Percentiles rank a stretch among this genome's conserved stretches.
Conservation (phyloP, 352 stramenopile genomes). For the Phytophthora colocasiae region DNA sequence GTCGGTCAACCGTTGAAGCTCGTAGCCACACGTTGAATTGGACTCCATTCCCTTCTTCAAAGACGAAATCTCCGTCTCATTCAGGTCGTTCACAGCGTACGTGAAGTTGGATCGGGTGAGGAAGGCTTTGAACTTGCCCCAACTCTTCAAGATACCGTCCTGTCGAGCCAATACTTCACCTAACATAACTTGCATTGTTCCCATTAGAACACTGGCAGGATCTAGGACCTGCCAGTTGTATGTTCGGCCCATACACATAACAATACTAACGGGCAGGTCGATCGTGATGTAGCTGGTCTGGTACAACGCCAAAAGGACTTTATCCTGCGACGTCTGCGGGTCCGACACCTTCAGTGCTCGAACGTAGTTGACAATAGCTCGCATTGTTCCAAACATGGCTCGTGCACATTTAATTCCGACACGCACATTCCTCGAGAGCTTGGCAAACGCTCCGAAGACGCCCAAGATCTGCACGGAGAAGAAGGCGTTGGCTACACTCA, state of each 20-base stretch:
- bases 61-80: slow-evolving; percentile 45
- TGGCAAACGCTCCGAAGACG: slow-evolving; percentile 40
- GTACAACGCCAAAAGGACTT: slow-evolving; percentile 38
- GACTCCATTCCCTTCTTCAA: slow-evolving; percentile 42
- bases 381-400: slow-evolving; percentile 37
- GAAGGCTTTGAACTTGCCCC: slow-evolving; percentile 38
- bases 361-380: slow-evolving; percentile 44
- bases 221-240: slow-evolving; percentile 37
- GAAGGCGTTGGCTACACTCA: slow-evolving; percentile 36
- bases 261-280: slow-evolving; percentile 40
- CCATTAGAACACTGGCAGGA: slow-evolving; percentile 32
- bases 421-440: slow-evolving; percentile 20
- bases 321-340: slow-evolving; percentile 22
- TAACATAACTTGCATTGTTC: slow-evolving; percentile 30
- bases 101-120: slow-evolving; percentile 36
- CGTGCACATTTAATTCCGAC: slow-evolving; percentile 32
- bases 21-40: slow-evolving; percentile 43
- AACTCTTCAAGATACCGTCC: slow-evolving; percentile 27
- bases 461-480: slow-evolving; percentile 39
- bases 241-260: slow-evolving; percentile 33
- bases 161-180: slow-evolving; percentile 32
- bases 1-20: slow-evolving; percentile 43
- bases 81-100: slow-evolving; percentile 39
- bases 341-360: slow-evolving; percentile 32
- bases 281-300: slow-evolving; percentile 47